Evolutionary conservation across 2,329 filamentous ascomycete genomes (phyloP), one percentile per base, ranked within the genome.

Genomic region (Alternaria rosae): DNA sequence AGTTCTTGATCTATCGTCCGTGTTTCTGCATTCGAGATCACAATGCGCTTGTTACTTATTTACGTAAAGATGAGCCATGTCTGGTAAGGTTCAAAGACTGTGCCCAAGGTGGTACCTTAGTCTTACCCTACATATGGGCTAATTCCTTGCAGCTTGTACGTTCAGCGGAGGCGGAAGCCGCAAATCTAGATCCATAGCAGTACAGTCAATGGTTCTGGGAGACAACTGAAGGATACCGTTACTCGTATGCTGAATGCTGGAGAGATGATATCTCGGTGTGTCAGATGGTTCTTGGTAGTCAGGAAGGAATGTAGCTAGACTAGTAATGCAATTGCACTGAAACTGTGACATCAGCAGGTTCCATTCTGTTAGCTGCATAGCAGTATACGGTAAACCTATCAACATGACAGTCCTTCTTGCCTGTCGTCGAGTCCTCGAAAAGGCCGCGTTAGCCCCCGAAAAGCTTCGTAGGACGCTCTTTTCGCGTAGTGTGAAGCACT

Each of bases 161-260:
- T 26, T 48, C 45, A 15, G 45, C 45, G 45, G 45, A 48, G 45
- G 25, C 45, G 28, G 28, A 48, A 48, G 17, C 45, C 15, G 25
- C 45, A 48, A 26, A 26, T 30, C 28, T 28, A 48, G 45, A 48
- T 48, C 45, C 45, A 48, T 25, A 26, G 8, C 25, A 48, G 28
- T 48, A 48, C 45, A 48, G 26, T 30, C 26, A 48, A 48, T 48
- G 45, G 45, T 48, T 48, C 28, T 48, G 45, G 45, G 45, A 48
- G 23, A 48, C 45, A 26, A 48, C 45, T 30, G 45, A 48, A 26
- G 45, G 45, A 30, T 48, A 48, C 45, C 45, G 45, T 26, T 48
- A 48, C 45, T 48, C 45, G 45, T 48, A 48, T 48, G 25, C 45
- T 30, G 45, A 48, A 48, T 48, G 45, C 45, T 48, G 26, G 45